phyloP scores from a whole-genome alignment of 2,329 filamentous ascomycete genomes.

The Ascochyta fabae region DNA sequence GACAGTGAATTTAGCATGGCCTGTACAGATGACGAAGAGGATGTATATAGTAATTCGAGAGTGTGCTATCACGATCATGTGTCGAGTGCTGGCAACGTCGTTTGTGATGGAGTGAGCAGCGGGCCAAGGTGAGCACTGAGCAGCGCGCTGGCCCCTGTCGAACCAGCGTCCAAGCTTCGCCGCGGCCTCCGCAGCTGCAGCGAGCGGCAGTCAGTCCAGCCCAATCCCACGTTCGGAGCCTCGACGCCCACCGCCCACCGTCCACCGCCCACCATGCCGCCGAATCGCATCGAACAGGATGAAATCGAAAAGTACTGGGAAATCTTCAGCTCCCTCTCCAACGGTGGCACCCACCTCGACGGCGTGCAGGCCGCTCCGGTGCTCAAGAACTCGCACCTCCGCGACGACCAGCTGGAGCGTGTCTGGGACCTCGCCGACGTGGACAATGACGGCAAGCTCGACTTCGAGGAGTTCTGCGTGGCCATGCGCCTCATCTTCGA shows the following conservation, averaged over 20 bases:
- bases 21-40: conserved; percentile 6
- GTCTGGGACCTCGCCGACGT: conserved; percentile 98
- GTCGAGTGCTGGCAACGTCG: background rate
- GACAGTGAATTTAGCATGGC: conserved; percentile 1
- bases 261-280: conserved; percentile 37
- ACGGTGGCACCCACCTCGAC: conserved; percentile 69
- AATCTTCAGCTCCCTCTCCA: conserved; percentile 73
- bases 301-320: conserved; percentile 82
- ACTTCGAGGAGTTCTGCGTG: conserved; percentile 99
- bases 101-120: background rate
- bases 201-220: background rate
- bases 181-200: conserved; percentile 6
- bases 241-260: background rate
- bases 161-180: conserved; percentile 1
- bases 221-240: background rate
- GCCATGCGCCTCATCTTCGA: conserved; percentile 99
- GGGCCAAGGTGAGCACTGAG: no score
- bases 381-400: conserved; percentile 74
- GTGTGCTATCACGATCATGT: background rate
- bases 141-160: background rate
- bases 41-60: conserved; percentile 15
- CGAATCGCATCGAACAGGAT: conserved; percentile 70
- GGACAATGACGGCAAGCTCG: conserved; percentile 94
- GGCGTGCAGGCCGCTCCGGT: conserved; percentile 74
- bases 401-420: conserved; percentile 86